These are phyloP conservation scores for Pythium periplocum DNA, from an alignment of 352 stramenopile species.

Conservation along the genomic window DNA sequence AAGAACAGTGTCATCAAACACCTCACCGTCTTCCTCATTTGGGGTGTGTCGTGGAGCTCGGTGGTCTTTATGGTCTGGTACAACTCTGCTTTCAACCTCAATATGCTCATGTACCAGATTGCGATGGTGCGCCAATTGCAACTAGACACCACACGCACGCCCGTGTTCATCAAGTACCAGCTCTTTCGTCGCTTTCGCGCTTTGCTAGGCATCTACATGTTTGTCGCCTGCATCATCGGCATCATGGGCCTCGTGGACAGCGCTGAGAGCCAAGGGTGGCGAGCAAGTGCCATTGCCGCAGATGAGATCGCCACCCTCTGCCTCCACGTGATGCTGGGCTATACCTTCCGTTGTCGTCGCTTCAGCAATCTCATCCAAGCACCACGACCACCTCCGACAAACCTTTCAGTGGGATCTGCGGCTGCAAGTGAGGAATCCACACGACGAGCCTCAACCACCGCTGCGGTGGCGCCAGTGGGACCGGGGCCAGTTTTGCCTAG, in stretches of 20 bases:
- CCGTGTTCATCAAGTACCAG: constrained; percentile 60
- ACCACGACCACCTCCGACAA: not conserved
- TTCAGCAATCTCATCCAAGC: constrained; percentile 45
- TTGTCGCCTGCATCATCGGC: constrained; percentile 37
- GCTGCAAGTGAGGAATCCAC: not conserved
- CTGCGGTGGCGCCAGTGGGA: constrained; percentile 13
- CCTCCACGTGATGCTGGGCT: constrained; percentile 38
- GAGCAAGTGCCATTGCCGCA: constrained; percentile 23
- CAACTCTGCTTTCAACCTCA: constrained; percentile 63
- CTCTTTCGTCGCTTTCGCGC: constrained; percentile 51
- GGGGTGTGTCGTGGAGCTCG: constrained; percentile 43
- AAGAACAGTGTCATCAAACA: constrained; percentile 39
- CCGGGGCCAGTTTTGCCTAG: not conserved
- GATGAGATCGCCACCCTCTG: constrained; percentile 40
- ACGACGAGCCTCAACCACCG: not conserved
- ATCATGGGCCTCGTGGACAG: constrained; percentile 39
- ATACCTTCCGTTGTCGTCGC: constrained; percentile 52
- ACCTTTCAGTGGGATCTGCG: not conserved
- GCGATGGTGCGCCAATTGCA: constrained; percentile 49
- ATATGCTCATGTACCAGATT: constrained; percentile 66
- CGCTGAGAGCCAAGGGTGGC: constrained; percentile 26
- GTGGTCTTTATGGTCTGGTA: constrained; percentile 70
- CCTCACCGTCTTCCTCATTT: constrained; percentile 41
- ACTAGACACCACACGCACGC: constrained; percentile 37
- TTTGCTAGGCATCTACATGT: constrained; percentile 48